Evolutionary conservation across 257 asterid genomes (phyloP), one percentile per base, ranked within the genome.

Genomic region (Fraxinus quadrangulata): DNA sequence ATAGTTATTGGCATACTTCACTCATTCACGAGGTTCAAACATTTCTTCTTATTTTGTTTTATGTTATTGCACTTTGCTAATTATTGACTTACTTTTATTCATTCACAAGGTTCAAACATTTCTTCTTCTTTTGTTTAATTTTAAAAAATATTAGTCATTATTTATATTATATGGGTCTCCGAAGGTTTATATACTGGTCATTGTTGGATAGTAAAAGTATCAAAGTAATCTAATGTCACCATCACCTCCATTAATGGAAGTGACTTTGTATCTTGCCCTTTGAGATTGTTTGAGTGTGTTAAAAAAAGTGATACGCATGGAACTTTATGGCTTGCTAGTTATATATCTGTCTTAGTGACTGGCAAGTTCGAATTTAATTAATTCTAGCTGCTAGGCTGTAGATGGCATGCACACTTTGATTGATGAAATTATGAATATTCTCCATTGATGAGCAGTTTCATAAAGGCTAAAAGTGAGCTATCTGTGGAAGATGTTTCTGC

Each of bases 381-480:
- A 28, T 79, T 30, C 17, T 70, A 78, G 51, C 73, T 51, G 61
- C 56, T 81, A 45, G 59, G 56, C 30, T 42, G 80, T 59, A 59
- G 70, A 51, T 39, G 47, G 81, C 75, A 66, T 59, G 51, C 12
- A 66, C 31, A 69, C 68, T 63, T 70, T 74, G 73, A 86, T 72
- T 86, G 73, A 85, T 76, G 67, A 71, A 67, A 67, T 80, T 69
- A 73, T 79, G 39, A 37, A 83, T 74, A 28, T 75, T 36, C 47
- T 77, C 69, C 69, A 31, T 82, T 82, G 72, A 26, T 76, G 77
- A 80, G 80, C 97, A 96, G 99, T 75, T 96, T 88, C 79, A 80
- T 93, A 75, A 90, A 86, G 89, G 99, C 99, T 26, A 93, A 91
- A 83, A 96, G 99, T 71, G 98, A 96, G 68, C 72, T 93, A 81